phyloP scores from a whole-genome alignment of 306 rosid species.

The Luffa acutangula region DNA sequence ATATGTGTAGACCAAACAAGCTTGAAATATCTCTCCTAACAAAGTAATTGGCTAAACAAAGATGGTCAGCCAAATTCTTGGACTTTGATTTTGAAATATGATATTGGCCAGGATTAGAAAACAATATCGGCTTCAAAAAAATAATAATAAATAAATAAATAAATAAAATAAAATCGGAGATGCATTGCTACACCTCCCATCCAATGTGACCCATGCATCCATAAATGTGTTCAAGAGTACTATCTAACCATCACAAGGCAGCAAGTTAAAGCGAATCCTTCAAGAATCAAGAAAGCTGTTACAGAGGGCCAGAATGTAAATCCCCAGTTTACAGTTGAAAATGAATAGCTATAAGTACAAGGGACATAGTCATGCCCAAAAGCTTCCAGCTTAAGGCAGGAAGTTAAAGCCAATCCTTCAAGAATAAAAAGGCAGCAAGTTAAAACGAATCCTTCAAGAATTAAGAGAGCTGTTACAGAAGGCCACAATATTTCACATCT shows the following conservation, averaged over 20 bases:
- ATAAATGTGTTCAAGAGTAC: neutral
- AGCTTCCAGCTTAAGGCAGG: neutral
- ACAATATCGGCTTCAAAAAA: too few species aligned
- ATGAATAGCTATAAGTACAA: neutral
- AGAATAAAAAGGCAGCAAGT: too few species aligned
- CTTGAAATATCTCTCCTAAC: neutral
- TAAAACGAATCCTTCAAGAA: too few species aligned
- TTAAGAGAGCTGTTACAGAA: too few species aligned
- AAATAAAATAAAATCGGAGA: neutral
- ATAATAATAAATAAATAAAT: too few species aligned
- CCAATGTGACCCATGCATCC: neutral
- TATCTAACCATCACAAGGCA: too few species aligned
- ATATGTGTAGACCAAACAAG: neutral
- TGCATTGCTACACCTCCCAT: neutral
- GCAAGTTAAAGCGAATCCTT: too few species aligned
- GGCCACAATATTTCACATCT: neutral
- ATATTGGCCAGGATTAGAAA: neutral
- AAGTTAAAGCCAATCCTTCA: too few species aligned
- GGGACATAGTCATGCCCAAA: neutral
- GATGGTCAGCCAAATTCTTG: neutral
- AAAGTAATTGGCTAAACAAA: neutral
- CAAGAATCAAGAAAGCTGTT: too few species aligned
- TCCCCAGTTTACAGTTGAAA: too few species aligned
- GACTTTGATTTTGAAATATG: neutral
- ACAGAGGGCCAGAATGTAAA: too few species aligned